These are phyloP conservation scores for Capronia coronata DNA, from an alignment of 2,329 filamentous ascomycete genomes.

Conservation along the genomic window DNA sequence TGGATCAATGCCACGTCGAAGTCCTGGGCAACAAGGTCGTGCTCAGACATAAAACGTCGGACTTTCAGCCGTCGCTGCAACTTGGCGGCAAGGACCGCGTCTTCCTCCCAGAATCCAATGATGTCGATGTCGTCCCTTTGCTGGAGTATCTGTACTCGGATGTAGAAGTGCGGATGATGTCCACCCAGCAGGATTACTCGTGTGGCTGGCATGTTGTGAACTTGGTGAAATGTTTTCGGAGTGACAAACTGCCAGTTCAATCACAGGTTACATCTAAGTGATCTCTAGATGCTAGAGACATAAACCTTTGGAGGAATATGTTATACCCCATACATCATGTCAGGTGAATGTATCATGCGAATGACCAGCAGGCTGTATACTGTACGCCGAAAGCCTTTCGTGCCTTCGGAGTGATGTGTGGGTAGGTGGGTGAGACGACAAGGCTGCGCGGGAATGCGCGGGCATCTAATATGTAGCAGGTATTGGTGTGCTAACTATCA, in stretches of 20 bases:
- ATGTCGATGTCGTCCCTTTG: not conserved
- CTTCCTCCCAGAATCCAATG: constrained; percentile 5
- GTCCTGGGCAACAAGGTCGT: not conserved
- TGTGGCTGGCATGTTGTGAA: not conserved
- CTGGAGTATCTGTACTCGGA: constrained; percentile 1
- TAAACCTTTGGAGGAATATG: no score
- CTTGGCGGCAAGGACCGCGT: not conserved
- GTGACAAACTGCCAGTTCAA: no score
- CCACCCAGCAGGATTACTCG: constrained; percentile 2
- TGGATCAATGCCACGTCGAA: constrained; percentile 4
- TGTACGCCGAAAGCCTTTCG: no score
- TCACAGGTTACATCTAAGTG: no score
- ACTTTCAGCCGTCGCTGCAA: not conserved
- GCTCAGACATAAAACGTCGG: constrained; percentile 1
- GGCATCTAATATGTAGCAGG: no score
- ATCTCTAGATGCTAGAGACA: no score
- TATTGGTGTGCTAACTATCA: no score
- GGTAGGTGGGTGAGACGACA: not conserved
- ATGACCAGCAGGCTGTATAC: no score
- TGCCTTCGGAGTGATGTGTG: not conserved
- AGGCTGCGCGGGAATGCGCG: not conserved
- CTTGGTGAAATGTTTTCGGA: no score
- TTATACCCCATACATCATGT: no score
- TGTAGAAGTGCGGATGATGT: constrained; percentile 5
- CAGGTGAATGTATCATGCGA: no score